Percentiles rank a stretch among this genome's conserved stretches.
These are phyloP conservation scores for Suzukiozyma palmioleophila DNA, from an alignment of 1,139 yeast species.

Conservation along the genomic window DNA sequence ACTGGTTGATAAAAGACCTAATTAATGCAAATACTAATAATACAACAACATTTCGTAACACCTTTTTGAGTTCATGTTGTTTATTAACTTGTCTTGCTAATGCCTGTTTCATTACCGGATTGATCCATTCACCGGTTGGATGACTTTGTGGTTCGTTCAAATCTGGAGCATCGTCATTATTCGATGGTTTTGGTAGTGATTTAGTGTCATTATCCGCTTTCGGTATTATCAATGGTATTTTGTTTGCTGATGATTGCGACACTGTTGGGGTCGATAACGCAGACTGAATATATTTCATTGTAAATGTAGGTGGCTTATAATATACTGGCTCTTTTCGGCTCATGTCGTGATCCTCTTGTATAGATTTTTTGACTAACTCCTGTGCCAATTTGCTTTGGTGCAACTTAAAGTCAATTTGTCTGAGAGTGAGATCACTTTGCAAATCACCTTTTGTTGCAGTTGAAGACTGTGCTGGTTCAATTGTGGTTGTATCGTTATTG, in stretches of 20 bases:
- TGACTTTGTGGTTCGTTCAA: constrained; percentile 9
- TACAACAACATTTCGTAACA: constrained; percentile 16
- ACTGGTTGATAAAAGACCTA: constrained; percentile 11
- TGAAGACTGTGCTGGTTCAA: not conserved
- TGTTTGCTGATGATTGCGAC: not conserved
- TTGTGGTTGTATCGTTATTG: not conserved
- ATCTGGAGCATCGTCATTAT: constrained; percentile 10
- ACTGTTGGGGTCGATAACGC: constrained; percentile 22
- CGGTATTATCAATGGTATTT: constrained; percentile 3
- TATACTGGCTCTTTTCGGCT: constrained; percentile 24
- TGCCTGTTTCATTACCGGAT: constrained; percentile 36
- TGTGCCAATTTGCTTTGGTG: constrained; percentile 1
- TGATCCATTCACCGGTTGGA: constrained; percentile 41
- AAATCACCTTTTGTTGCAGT: too few relatives aligned
- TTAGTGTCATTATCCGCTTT: not conserved
- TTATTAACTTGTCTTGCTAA: constrained; percentile 32
- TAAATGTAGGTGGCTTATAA: constrained; percentile 33
- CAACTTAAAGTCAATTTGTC: constrained; percentile 2
- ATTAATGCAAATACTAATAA: constrained; percentile 16
- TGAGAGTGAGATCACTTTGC: not conserved
- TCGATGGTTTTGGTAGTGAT: not conserved
- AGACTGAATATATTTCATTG: constrained; percentile 21
- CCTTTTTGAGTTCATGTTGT: constrained; percentile 21
- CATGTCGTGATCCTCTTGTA: not conserved
- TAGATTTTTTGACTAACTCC: not conserved